These are phyloP conservation scores for Mucor saturninus DNA, from an alignment of 371 early-diverging fungal genomes.

Conservation along the genomic window DNA sequence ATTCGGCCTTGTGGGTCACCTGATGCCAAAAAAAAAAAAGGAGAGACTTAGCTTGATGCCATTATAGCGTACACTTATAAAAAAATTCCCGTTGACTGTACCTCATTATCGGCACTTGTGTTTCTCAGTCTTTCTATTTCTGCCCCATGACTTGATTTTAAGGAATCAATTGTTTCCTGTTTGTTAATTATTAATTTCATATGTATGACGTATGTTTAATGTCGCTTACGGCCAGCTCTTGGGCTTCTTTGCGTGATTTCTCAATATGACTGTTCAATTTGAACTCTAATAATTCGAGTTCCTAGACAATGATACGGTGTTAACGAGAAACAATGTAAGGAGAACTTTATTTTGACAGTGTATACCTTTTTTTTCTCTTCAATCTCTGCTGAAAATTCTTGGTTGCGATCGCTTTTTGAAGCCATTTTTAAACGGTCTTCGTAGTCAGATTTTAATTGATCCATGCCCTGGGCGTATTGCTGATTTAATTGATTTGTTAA, in stretches of 20 bases:
- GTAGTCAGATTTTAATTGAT: conserved; percentile 5
- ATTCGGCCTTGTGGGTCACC: background rate
- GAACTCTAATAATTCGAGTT: background rate
- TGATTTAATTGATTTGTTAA: conserved; percentile 19
- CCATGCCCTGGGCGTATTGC: conserved; percentile 10
- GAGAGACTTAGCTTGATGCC: background rate
- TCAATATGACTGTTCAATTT: background rate
- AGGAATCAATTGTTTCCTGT: background rate
- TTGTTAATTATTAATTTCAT: background rate
- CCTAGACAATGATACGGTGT: background rate
- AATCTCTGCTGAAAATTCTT: background rate
- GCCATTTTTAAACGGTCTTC: background rate
- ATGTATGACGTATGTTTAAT: background rate
- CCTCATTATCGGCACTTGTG: background rate
- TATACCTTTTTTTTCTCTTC: conserved; percentile 3
- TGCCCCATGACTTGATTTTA: background rate
- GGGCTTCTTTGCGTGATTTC: no score
- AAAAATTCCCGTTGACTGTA: background rate
- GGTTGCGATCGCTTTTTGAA: background rate
- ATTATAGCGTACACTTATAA: background rate
- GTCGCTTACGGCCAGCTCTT: background rate
- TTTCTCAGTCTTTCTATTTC: background rate
- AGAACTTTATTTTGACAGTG: background rate
- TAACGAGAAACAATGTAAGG: background rate
- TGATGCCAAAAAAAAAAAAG: background rate